Percentiles rank a stretch among this genome's conserved stretches.
Evolutionary conservation across 495 filamentous ascomycete species (phyloP).

Genomic region (Mytilinidion resinicola): DNA sequence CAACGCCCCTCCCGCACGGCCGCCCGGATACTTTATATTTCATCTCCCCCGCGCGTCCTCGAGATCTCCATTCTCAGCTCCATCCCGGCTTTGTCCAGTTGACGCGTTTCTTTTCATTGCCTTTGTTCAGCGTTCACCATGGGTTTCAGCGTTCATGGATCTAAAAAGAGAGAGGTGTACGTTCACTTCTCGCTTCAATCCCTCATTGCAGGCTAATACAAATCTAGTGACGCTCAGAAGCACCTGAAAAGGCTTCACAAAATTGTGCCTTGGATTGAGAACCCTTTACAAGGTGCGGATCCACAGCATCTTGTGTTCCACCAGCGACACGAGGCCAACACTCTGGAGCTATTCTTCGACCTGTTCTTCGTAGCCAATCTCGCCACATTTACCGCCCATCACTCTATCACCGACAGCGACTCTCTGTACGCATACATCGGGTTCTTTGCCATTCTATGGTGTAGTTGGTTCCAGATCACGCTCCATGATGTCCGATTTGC

Average conservation of each 20-base stretch:
- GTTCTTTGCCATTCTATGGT: slow-evolving; percentile 27
- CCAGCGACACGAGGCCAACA: slow-evolving; percentile 45
- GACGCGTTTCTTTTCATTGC: no score
- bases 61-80: no score
- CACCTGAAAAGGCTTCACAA: slow-evolving; percentile 24
- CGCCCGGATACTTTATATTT: no score
- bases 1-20: no score
- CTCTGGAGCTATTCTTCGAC: slow-evolving; percentile 61
- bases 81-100: no score
- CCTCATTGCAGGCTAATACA: no score
- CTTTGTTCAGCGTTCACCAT: no score
- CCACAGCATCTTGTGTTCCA: slow-evolving; percentile 23
- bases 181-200: no score
- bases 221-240: slow-evolving; percentile 16
- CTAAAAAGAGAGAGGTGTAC: no score
- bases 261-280: slow-evolving; percentile 20
- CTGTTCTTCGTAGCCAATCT: slow-evolving; percentile 65
- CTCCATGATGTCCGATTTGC: slow-evolving; percentile 28
- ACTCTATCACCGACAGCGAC: slow-evolving; percentile 19
- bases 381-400: slow-evolving; percentile 51
- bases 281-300: slow-evolving; percentile 20
- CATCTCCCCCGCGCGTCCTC: no score
- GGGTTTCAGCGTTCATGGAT: no score
- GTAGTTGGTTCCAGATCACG: slow-evolving; percentile 23
- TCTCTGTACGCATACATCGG: slow-evolving; percentile 24